These are phyloP conservation scores for Hymenoscyphus linearis DNA, from an alignment of 2,329 filamentous ascomycete genomes.

Conservation along the genomic window DNA sequence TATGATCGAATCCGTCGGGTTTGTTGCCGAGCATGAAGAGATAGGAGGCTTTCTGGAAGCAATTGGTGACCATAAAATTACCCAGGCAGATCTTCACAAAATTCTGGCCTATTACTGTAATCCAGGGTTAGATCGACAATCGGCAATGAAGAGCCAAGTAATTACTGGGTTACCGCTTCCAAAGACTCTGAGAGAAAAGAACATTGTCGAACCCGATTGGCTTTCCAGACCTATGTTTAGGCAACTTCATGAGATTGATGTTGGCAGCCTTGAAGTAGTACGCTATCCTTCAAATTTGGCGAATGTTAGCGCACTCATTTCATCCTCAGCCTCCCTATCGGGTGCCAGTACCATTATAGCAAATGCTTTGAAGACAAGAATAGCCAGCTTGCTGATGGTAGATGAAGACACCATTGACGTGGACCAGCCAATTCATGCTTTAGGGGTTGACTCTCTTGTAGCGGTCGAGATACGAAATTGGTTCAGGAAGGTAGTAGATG, in stretches of 20 bases:
- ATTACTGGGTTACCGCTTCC: not conserved
- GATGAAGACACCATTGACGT: conserved; percentile 18
- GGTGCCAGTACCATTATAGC: not conserved
- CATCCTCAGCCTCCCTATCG: not conserved
- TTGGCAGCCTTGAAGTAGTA: too few species aligned
- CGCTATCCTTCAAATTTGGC: too few species aligned
- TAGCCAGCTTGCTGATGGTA: conserved; percentile 26
- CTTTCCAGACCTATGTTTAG: not conserved
- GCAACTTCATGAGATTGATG: not conserved
- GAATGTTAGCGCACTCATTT: not conserved
- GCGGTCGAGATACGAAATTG: conserved; percentile 46
- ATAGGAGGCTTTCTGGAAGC: not conserved
- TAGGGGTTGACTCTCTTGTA: conserved; percentile 47
- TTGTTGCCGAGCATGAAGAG: not conserved
- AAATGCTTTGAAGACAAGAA: not conserved
- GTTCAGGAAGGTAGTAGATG: conserved; percentile 39
- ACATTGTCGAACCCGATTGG: not conserved
- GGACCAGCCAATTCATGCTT: conserved; percentile 30
- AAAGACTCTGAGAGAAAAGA: not conserved
- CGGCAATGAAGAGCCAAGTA: not conserved
- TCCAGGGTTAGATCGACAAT: not conserved
- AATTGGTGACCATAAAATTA: not conserved
- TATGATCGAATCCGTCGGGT: not conserved
- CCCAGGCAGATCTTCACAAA: not conserved
- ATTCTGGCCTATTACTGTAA: conserved; percentile 1